phyloP scores from a whole-genome alignment of 345 rosid species.

The Eucalyptus tenuipes region DNA sequence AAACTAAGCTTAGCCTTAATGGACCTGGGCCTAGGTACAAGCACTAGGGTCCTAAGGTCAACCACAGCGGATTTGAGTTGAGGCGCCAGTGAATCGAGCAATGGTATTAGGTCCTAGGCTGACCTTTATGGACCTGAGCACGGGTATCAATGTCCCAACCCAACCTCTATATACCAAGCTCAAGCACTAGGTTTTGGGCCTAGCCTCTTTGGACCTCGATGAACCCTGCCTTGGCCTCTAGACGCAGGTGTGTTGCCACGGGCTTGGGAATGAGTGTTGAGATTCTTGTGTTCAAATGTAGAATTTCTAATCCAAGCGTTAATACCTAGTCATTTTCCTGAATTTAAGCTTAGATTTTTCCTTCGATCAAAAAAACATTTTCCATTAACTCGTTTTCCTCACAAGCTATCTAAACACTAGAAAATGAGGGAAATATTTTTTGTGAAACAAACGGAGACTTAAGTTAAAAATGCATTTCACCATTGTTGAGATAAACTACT shows the following conservation, averaged over 20 bases:
- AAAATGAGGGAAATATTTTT: not conserved
- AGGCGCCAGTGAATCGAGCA: not conserved
- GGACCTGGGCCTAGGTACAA: not conserved
- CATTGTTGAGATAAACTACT: not conserved
- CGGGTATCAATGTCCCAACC: accelerated
- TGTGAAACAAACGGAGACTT: no score
- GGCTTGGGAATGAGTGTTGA: not conserved
- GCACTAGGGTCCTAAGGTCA: not conserved
- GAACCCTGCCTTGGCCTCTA: not conserved
- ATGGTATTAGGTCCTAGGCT: not conserved
- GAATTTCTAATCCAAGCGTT: not conserved
- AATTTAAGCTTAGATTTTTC: no score
- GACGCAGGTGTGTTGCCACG: not conserved
- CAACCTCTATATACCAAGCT: no score
- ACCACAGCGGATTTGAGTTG: not conserved
- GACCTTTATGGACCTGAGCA: no score
- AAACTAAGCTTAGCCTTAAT: not conserved
- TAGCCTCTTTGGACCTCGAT: no score
- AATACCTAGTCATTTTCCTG: not conserved
- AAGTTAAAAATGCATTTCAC: not conserved
- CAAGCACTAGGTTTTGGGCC: no score
- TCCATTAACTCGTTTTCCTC: not conserved
- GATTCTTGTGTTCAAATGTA: not conserved
- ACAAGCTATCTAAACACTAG: not conserved
- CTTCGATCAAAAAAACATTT: not conserved